A percentile compares a stretch with the other conserved stretches of the same genome.
These are phyloP conservation scores for Diospyros kaki DNA, from an alignment of 148 eudicot genomes.

Conservation along the genomic window DNA sequence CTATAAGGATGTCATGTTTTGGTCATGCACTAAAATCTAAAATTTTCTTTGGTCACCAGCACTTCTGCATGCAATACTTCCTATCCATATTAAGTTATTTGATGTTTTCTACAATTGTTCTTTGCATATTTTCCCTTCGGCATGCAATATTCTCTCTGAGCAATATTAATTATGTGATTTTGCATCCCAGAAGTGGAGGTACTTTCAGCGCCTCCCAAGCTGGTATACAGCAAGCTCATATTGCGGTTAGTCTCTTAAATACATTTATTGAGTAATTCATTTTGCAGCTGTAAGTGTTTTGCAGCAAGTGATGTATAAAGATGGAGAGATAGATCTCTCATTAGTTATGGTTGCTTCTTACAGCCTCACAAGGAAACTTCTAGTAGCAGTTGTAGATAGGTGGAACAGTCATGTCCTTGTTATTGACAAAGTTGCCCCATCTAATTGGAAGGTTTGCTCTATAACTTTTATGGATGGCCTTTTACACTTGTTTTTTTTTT, in stretches of 20 bases:
- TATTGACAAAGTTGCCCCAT: conserved; percentile 67
- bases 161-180: neutral
- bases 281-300: conserved; percentile 6
- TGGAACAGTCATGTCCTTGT: conserved; percentile 73
- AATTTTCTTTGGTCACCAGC: neutral
- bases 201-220: conserved; percentile 84
- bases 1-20: neutral
- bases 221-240: conserved; percentile 86
- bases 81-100: neutral
- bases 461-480: neutral
- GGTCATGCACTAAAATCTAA: neutral
- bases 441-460: conserved; percentile 62
- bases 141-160: neutral
- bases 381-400: conserved; percentile 60
- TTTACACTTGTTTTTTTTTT: too few species aligned
- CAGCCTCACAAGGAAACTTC: conserved; percentile 74
- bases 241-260: conserved; percentile 47
- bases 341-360: conserved; percentile 10
- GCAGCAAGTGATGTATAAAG: neutral
- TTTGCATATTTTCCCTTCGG: neutral
- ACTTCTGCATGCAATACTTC: neutral
- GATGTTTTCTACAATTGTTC: neutral
- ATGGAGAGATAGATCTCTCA: neutral
- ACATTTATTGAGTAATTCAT: neutral
- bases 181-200: conserved; percentile 66